A percentile compares a stretch with the other conserved stretches of the same genome.
Evolutionary conservation across 805 yeast species (phyloP).

Genomic region (Wickerhamiella azymoides): DNA sequence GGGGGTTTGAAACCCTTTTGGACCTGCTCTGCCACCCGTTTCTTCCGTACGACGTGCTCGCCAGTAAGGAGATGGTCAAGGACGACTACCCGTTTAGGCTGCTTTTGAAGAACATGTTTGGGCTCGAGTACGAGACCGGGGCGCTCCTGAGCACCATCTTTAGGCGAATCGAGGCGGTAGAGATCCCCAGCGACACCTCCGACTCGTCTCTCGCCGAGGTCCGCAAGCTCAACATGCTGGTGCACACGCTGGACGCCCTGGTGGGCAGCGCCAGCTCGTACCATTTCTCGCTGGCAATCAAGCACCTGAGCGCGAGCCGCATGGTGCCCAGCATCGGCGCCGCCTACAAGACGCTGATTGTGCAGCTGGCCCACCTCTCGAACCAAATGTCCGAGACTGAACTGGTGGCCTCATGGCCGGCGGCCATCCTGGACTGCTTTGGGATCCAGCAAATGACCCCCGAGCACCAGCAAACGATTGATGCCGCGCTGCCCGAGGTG

Average conservation of each 20-base stretch:
- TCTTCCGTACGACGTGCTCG: conserved; percentile 7
- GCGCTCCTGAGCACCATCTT: neutral
- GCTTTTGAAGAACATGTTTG: neutral
- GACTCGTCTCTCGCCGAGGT: neutral
- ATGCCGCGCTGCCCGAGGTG: neutral
- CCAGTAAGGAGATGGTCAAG: conserved; percentile 2
- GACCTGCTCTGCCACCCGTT: conserved; percentile 4
- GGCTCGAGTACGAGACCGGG: conserved; percentile 6
- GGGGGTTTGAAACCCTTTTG: conserved; percentile 2
- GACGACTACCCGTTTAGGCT: conserved; percentile 4
- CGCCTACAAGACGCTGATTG: neutral
- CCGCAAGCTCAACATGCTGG: neutral
- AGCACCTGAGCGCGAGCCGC: neutral
- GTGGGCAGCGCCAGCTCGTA: neutral
- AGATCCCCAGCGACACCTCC: too few species aligned
- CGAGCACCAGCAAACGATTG: conserved; percentile 1
- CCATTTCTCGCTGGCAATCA: neutral
- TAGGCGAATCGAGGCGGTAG: neutral
- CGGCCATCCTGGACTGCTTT: conserved; percentile 1
- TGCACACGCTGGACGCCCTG: conserved; percentile 3
- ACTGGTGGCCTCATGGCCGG: conserved; percentile 5
- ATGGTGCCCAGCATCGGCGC: neutral
- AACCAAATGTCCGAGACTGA: neutral
- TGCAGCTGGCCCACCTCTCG: neutral
- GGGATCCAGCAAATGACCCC: conserved; percentile 1